Base-by-base conservation (phyloP, 2,329 filamentous ascomycete species). In the Colletotrichum sidae region DNA sequence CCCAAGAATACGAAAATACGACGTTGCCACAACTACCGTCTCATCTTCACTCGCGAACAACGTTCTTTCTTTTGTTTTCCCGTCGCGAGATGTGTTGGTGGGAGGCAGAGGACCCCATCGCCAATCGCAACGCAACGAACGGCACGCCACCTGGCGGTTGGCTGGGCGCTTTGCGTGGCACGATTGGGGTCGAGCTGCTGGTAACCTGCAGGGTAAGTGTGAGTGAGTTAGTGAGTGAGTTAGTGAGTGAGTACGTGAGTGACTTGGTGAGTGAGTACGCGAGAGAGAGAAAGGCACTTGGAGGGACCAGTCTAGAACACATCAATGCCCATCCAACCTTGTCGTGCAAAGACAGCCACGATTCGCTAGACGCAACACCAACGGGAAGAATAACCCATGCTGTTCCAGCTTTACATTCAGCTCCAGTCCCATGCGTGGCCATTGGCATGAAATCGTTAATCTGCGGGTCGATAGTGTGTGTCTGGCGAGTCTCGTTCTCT, bases 21-120 rank as follows among this genome's bases (percentile, higher is more conserved):
- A 25, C 33, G 62, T 56, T 49, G 57, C 52, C 39, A 62, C 62
- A 50, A 52, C 52, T 11, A 65, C 58, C 57, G 54, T 65, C 58
- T 56, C 51, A 56, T 55, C 35, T 34, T 53, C 11, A 33, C 7
- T 8, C n/a, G 12, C 25, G 25, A 25, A 25, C 25, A 25, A 25
- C 25, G 4, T 25, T 25, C 25, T 25, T 25, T 25, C 4, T 25
- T 25, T 25, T 25, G 25, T 3, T 25, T 25, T 25, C 25, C 4
- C 25, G 25, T 25, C 25, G 25, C 25, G 25, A 25, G 25, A 25
- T 25, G 25, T 25, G 25, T 25, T 25, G 10, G 39, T 17, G 3
- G 11, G 17, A 33, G 54, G 54, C 15, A 47, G 15, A 49, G 42
- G 55, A 58, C 50, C 25, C 42, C 34, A 49, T 47, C 46, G 39